Conservation (phyloP, 129 eudicot species). For the Arctium minus region DNA sequence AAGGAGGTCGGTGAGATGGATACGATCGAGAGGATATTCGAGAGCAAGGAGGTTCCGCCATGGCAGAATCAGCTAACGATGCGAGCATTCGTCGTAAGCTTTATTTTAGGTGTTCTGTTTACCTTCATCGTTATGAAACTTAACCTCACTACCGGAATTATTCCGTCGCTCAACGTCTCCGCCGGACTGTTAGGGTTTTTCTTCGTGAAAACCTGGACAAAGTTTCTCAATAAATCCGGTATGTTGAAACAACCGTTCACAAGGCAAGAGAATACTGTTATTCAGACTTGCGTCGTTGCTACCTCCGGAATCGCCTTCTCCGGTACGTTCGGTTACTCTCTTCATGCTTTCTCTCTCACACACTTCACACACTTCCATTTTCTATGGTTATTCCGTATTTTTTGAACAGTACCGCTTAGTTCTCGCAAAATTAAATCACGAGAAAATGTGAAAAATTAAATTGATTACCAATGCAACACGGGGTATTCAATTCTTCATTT, state of each 20-base stretch:
- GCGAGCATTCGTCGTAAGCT: constrained; percentile 70
- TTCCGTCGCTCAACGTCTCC: constrained; percentile 89
- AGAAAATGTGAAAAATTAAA: constrained; percentile 7
- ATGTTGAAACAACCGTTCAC: constrained; percentile 82
- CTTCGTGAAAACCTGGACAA: constrained; percentile 90
- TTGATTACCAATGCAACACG: background rate
- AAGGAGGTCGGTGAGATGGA: constrained; percentile 30
- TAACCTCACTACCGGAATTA: constrained; percentile 88
- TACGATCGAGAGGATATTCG: constrained; percentile 69
- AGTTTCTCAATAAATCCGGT: constrained; percentile 65
- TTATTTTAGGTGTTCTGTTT: constrained; percentile 58
- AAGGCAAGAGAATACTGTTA: constrained; percentile 89
- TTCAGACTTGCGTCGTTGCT: constrained; percentile 97
- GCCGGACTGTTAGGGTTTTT: constrained; percentile 92
- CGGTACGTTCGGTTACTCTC: constrained; percentile 38
- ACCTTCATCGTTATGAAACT: constrained; percentile 96
- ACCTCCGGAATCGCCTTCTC: constrained; percentile 94
- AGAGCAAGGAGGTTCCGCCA: constrained; percentile 67
- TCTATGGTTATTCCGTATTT: background rate
- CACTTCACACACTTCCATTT: constrained; percentile 15
- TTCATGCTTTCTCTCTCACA: background rate
- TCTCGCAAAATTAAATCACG: constrained; percentile 19
- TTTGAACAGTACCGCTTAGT: constrained; percentile 9
- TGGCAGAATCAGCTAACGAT: constrained; percentile 83
- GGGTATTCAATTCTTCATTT: background rate